Percentiles rank a stretch among this genome's conserved stretches.
Evolutionary conservation across 352 stramenopile genomes (phyloP).

Genomic region (Pythium biforme): DNA sequence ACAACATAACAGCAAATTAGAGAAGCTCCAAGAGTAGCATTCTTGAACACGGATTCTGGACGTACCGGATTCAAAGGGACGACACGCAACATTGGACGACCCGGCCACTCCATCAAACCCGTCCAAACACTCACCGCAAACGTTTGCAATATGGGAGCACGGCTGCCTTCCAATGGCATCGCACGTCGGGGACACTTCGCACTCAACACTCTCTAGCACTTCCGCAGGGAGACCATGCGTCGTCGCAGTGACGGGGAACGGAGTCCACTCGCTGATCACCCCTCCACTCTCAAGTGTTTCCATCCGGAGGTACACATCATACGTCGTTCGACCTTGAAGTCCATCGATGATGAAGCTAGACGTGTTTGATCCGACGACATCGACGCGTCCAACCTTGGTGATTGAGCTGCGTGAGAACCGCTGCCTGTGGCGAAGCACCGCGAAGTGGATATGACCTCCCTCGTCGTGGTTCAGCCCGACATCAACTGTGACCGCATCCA

Average conservation of each 20-base stretch:
- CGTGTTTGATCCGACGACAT: constrained; percentile 24
- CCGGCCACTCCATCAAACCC: constrained; percentile 38
- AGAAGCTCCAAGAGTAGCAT: neutral
- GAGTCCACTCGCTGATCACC: constrained; percentile 62
- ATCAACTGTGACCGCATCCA: constrained; percentile 60
- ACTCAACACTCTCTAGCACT: constrained; percentile 64
- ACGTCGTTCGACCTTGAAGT: constrained; percentile 54
- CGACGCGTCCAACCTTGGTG: constrained; percentile 11
- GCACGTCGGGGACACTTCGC: constrained; percentile 42
- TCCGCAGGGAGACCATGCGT: constrained; percentile 68
- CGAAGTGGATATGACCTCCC: constrained; percentile 56
- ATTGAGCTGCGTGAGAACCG: constrained; percentile 22
- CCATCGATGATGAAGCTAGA: constrained; percentile 46
- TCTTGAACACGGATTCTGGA: too few relatives aligned
- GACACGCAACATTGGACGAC: constrained; percentile 46
- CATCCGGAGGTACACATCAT: constrained; percentile 70
- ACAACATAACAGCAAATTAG: neutral
- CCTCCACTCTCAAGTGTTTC: constrained; percentile 76
- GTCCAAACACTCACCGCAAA: constrained; percentile 71
- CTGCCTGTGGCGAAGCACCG: constrained; percentile 40
- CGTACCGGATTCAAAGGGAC: constrained; percentile 8
- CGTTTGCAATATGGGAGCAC: constrained; percentile 48
- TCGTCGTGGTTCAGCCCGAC: constrained; percentile 46
- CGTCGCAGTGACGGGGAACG: constrained; percentile 39
- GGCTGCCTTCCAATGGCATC: constrained; percentile 47